A percentile compares a stretch with the other conserved stretches of the same genome.
phyloP scores from a whole-genome alignment of 352 stramenopile genomes.

The Blastocystis sp. region DNA sequence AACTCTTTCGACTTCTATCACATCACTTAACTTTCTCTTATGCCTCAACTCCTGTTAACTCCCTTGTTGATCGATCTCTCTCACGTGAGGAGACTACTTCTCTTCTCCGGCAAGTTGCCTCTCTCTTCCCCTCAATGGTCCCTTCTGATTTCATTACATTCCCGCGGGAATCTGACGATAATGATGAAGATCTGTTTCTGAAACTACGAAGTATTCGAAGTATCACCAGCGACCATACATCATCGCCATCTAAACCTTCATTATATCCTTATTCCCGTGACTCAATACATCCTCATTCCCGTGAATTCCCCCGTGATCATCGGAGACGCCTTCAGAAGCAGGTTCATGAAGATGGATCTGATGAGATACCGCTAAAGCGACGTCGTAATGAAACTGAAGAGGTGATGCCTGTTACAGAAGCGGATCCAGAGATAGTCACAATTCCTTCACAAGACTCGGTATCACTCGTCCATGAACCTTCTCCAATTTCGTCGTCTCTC shows the following conservation, averaged over 20 bases:
- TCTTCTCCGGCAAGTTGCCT: background rate
- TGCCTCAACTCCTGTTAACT: background rate
- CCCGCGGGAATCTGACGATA: background rate
- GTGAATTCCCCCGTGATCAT: too few relatives aligned
- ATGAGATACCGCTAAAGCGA: too few relatives aligned
- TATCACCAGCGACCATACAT: too few relatives aligned
- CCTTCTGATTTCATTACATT: background rate
- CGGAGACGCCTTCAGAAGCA: too few relatives aligned
- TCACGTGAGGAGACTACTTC: background rate
- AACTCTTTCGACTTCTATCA: background rate
- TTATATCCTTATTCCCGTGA: too few relatives aligned
- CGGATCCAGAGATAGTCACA: too few relatives aligned
- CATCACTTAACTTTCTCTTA: background rate
- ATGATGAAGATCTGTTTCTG: background rate
- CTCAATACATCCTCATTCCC: too few relatives aligned
- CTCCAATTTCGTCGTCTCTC: background rate
- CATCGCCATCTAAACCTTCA: too few relatives aligned
- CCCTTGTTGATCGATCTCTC: background rate
- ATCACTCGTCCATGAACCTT: background rate
- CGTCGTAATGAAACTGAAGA: too few relatives aligned
- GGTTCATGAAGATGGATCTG: too few relatives aligned
- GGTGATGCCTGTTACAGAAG: too few relatives aligned
- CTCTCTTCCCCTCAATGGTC: background rate
- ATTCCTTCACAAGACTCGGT: background rate
- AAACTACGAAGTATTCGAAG: background rate